Evolutionary conservation across 176 grass and related monocot species (phyloP).

Genomic region (Eremochloa ophiuroides): DNA sequence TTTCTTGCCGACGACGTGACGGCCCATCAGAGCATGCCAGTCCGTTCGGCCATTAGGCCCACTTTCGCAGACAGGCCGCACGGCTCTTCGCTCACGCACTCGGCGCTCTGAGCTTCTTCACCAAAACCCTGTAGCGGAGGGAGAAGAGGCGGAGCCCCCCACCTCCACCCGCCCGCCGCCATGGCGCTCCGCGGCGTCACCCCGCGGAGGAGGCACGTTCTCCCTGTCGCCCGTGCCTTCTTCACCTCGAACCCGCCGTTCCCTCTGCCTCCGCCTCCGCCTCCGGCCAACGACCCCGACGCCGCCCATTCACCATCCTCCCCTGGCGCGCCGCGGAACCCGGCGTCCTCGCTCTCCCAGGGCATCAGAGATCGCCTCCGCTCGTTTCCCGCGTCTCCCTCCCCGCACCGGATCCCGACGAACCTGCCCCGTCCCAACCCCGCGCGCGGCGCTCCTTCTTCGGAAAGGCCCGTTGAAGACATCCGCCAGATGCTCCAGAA

Average conservation of each 20-base stretch:
- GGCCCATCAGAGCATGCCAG: not conserved
- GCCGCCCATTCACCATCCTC: conserved; percentile 6
- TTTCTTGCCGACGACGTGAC: not conserved
- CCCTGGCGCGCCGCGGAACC: not conserved
- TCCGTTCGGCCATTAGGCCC: too few relatives aligned
- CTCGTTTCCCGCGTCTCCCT: conserved; percentile 1
- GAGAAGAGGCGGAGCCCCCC: not conserved
- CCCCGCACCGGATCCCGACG: conserved; percentile 24
- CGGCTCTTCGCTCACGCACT: not conserved
- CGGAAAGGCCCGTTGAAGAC: not conserved
- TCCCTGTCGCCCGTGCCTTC: conserved; percentile 6
- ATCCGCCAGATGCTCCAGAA: conserved; percentile 33
- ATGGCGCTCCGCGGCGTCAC: conserved; percentile 49
- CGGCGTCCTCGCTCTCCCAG: conserved; percentile 25
- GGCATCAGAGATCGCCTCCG: conserved; percentile 43
- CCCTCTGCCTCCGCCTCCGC: conserved; percentile 30
- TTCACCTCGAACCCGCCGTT: conserved; percentile 21
- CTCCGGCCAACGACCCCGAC: not conserved
- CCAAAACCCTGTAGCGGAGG: conserved; percentile 27
- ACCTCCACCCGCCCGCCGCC: conserved; percentile 6
- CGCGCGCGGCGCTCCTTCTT: not conserved
- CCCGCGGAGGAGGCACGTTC: not conserved
- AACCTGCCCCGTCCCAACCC: conserved; percentile 17
- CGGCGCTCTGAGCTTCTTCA: not conserved
- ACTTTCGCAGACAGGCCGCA: too few relatives aligned